Base-by-base conservation (phyloP, 192 early-diverging fungal genomes). In the Podila horticola region DNA sequence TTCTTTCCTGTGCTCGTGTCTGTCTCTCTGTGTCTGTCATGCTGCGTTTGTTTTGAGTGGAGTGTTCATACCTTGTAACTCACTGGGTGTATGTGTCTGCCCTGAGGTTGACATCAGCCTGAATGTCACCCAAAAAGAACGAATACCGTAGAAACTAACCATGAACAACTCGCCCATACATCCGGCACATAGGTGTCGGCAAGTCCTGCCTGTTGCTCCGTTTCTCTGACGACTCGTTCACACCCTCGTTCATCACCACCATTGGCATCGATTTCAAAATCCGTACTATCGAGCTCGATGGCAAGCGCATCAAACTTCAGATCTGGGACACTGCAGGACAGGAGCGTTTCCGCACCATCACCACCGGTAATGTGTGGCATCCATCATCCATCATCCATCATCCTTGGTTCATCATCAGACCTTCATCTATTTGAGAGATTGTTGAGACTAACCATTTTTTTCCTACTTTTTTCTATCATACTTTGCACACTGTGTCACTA, bases 261-360 rank as follows among this genome's bases (percentile, higher is more conserved):
- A 98, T 99, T 71, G 98, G 98, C 58, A 98, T 99, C 72, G 98
- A 99, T 88, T 99, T 99, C 85, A 98, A 98, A 88, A 98, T 99
- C 83, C 92, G 97, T 66, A 98, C 96, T 29, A 97, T 99, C 67
- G 98, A 99, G 77, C 89, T 99, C 48, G 98, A 98, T 81, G 98
- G 97, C 67, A 98, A 98, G 89, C 92, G 97, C 68, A 98, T 99
- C 83, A 99, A 99, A 87, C 90, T 99, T 48, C 98, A 99, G 86
- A 99, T 99, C 72, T 99, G 98, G 98, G 97, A 99, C 86, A 99
- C 97, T 9, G 97, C 97, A 29, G 97, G 98, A 51, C 98, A 98
- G 88, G 98, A 99, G 83, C 93, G 98, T 65, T 99, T 98, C 90
- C 92, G 98, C 75, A 99, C 97, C 51, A 99, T 99, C 69, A 99